Conservation (phyloP, 2,329 filamentous ascomycete species). For the Orbilia oligospora region DNA sequence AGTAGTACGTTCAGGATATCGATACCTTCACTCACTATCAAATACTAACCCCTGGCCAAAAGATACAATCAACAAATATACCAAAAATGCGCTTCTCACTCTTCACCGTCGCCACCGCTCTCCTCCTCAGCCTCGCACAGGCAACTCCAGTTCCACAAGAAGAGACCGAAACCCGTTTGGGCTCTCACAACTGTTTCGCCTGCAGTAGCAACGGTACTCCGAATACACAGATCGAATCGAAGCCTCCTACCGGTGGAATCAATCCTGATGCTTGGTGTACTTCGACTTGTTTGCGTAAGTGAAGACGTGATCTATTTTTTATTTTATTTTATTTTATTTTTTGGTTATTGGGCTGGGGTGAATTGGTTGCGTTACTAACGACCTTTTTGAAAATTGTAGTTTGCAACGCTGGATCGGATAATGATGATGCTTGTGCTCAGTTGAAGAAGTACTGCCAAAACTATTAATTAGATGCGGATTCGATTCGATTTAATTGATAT, state of each 20-base stretch:
- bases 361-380: not conserved
- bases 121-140: slow-evolving; percentile 4
- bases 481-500: too few species aligned
- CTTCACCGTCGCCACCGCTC: not conserved
- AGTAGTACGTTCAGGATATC: not conserved
- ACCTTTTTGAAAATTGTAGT: not conserved
- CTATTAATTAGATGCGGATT: not conserved
- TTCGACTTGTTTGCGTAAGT: slow-evolving; percentile 26
- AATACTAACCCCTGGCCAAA: not conserved
- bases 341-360: not conserved
- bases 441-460: not conserved
- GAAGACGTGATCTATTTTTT: too few species aligned
- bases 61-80: not conserved
- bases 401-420: not conserved
- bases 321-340: too few species aligned
- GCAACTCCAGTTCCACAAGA: not conserved
- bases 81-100: slow-evolving; percentile 12
- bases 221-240: not conserved
- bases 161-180: slow-evolving; percentile 1
- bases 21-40: not conserved
- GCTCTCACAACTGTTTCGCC: slow-evolving; percentile 9
- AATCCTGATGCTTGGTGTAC: slow-evolving; percentile 9
- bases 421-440: not conserved
- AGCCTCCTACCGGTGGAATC: slow-evolving; percentile 2
- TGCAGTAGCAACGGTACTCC: not conserved